Evolutionary conservation across 208 protist species (phyloP).

Genomic region (Wallacemonas sp.): DNA sequence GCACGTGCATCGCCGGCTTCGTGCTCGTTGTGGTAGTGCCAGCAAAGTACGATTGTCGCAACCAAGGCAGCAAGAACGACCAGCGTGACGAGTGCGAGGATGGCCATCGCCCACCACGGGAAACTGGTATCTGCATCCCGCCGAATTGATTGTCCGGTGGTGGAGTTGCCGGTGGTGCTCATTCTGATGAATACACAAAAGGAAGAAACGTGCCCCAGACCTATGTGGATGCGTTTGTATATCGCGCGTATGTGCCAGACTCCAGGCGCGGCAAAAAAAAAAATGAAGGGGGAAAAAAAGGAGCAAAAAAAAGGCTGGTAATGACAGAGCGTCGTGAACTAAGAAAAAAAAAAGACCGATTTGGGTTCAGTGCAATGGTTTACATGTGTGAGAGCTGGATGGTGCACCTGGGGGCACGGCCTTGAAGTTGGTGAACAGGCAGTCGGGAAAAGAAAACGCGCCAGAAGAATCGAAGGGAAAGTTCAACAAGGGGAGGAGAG

Average conservation of each 20-base stretch:
- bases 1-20: slow-evolving; percentile 12
- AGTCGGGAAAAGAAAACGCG: neutral
- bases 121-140: neutral
- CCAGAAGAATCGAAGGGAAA: neutral
- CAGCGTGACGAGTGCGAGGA: neutral
- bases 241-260: too few species aligned
- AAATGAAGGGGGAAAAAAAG: neutral
- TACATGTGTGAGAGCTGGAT: neutral
- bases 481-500: neutral
- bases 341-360: neutral
- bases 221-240: too few species aligned
- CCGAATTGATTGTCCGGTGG: neutral
- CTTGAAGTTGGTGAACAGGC: neutral
- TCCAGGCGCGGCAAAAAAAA: neutral
- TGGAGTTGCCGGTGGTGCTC: neutral
- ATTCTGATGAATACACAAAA: neutral
- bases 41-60: slow-evolving; percentile 5
- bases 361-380: neutral
- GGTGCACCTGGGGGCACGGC: neutral
- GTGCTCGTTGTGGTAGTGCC: slow-evolving; percentile 16
- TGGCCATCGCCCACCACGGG: slow-evolving; percentile 3
- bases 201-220: neutral
- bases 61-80: neutral
- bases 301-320: neutral
- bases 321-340: too few species aligned